Conservation (phyloP, 1,284 basidiomycete species). For the Cutaneotrichosporon sp. region DNA sequence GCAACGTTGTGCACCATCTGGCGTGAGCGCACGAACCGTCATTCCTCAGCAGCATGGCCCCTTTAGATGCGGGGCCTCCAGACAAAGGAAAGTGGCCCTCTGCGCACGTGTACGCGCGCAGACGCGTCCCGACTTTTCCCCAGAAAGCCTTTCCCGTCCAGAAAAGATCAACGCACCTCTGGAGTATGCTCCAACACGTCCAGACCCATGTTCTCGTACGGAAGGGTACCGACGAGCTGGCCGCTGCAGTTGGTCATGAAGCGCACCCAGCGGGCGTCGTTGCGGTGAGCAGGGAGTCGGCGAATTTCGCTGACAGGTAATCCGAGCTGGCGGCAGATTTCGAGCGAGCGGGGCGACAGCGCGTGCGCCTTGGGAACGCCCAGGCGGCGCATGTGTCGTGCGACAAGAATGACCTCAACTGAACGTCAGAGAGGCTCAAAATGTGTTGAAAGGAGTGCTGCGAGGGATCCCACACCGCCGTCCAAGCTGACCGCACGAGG, state of each 20-base stretch:
- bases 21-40: background rate
- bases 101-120: too few relatives aligned
- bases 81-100: too few relatives aligned
- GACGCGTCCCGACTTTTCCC: too few relatives aligned
- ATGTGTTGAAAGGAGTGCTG: too few relatives aligned
- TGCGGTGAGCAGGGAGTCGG: constrained; percentile 17
- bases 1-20: constrained; percentile 31
- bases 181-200: constrained; percentile 22
- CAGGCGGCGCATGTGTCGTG: constrained; percentile 22
- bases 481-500: too few relatives aligned
- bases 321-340: constrained; percentile 25
- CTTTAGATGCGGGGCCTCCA: too few relatives aligned
- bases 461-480: too few relatives aligned
- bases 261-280: constrained; percentile 22
- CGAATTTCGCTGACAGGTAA: constrained; percentile 17
- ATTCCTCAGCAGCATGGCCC: constrained; percentile 22
- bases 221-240: constrained; percentile 20
- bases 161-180: constrained; percentile 14
- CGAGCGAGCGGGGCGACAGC: constrained; percentile 23
- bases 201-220: constrained; percentile 22
- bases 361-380: constrained; percentile 28
- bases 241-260: constrained; percentile 25
- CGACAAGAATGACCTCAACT: constrained; percentile 26
- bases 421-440: too few relatives aligned
- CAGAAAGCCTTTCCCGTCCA: too few relatives aligned